Conservation (phyloP, 148 eudicot genomes). For the Persicaria maculosa region DNA sequence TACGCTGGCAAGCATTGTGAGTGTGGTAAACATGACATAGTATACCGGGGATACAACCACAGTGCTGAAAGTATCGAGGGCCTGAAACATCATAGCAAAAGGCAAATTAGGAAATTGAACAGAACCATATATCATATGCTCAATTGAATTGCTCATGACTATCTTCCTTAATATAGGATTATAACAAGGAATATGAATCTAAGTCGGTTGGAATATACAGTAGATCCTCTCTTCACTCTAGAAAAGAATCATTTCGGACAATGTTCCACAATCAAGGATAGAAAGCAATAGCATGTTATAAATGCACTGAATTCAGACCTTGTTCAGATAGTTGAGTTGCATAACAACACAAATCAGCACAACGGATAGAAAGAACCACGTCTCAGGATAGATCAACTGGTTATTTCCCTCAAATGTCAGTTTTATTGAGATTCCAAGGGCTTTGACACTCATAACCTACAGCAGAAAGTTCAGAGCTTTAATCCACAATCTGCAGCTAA, state of each 20-base stretch:
- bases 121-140: background rate
- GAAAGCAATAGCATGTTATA: background rate
- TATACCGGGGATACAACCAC: slow-evolving; percentile 62
- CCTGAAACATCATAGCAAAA: slow-evolving; percentile 31
- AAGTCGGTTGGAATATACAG: background rate
- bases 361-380: slow-evolving; percentile 57
- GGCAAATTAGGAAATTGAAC: background rate
- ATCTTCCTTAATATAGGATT: background rate
- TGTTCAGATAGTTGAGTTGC: slow-evolving; percentile 70
- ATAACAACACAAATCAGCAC: slow-evolving; percentile 46
- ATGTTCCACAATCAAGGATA: background rate
- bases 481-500: too few species aligned
- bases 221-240: background rate
- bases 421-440: slow-evolving; percentile 62
- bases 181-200: background rate
- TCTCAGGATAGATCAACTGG: slow-evolving; percentile 53
- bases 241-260: background rate
- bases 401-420: slow-evolving; percentile 62
- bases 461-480: background rate
- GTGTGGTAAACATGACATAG: slow-evolving; percentile 61
- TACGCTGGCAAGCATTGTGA: slow-evolving; percentile 54
- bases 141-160: background rate
- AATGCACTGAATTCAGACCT: slow-evolving; percentile 29
- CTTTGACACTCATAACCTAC: slow-evolving; percentile 78
- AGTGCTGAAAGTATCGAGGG: slow-evolving; percentile 57